Percentiles rank a stretch among this genome's conserved stretches.
phyloP scores from a whole-genome alignment of 805 yeast species.

The Blastobotrys mokoenaii region DNA sequence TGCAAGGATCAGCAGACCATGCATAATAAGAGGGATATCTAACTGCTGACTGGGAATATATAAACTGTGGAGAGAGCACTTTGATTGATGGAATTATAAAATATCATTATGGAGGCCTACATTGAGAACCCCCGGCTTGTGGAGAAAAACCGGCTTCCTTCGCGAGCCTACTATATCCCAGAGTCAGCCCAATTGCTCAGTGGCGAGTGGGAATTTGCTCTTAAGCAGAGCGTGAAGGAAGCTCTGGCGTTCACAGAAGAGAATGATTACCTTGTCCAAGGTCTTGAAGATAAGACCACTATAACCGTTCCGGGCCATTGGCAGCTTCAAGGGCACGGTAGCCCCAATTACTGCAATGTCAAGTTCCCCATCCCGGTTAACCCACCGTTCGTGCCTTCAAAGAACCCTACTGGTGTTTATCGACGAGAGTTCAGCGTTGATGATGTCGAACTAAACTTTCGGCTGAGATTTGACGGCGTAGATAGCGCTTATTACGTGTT shows the following conservation, averaged over 20 bases:
- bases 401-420: slow-evolving; percentile 31
- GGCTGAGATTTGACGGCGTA: slow-evolving; percentile 33
- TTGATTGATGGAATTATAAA: too few relatives aligned
- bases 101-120: slow-evolving; percentile 1
- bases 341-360: slow-evolving; percentile 31
- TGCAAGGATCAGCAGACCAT: too few relatives aligned
- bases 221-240: slow-evolving; percentile 9
- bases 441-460: slow-evolving; percentile 12
- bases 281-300: slow-evolving; percentile 9
- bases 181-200: slow-evolving; percentile 13
- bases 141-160: slow-evolving; percentile 8
- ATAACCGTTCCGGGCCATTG: slow-evolving; percentile 31
- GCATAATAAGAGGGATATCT: too few relatives aligned
- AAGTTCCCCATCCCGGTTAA: slow-evolving; percentile 28
- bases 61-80: too few relatives aligned
- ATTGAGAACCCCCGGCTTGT: slow-evolving; percentile 15
- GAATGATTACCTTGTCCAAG: slow-evolving; percentile 1
- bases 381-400: slow-evolving; percentile 30
- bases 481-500: slow-evolving; percentile 30
- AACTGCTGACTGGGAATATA: too few relatives aligned
- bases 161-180: slow-evolving; percentile 16
- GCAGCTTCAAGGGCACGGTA: slow-evolving; percentile 32
- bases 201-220: slow-evolving; percentile 24
- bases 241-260: slow-evolving; percentile 8
- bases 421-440: slow-evolving; percentile 22